Base-by-base conservation (phyloP, 768 basidiomycete species). In the Boletellus ananas region DNA sequence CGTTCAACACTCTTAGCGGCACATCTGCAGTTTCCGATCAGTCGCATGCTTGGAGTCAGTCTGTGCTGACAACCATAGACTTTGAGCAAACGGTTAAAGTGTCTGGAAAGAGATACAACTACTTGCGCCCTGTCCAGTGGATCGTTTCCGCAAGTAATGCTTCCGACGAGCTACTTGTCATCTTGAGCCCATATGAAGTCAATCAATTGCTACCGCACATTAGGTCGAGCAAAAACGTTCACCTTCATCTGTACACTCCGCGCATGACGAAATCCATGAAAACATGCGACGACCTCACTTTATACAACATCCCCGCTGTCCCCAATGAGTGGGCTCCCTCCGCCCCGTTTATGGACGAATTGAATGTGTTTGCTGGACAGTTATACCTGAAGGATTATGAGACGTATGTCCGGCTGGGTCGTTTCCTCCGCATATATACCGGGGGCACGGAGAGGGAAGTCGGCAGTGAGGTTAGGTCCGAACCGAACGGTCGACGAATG, bases 361-460 rank as follows among this genome's bases (percentile, higher is more conserved):
- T 79, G 34, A 75, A 72, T 34, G 50, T 77, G 34, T 75, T 72
- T 52, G 72, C 75, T 13, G 77, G 75, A 2, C 74, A 78, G 51
- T 64, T 78, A 3, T 78, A 72, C 49, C 49, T 76, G 34, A 57
- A 58, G 12, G 57, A 71, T 17, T 56, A 66, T 20, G 50, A 47
- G 9, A 55, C 66, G 2, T 78, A 76, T 44, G 48, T 52, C 29
- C 55, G 47, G 2, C 33, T 73, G 11, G 75, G 76, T 48, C 50
- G 58, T 25, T 59, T 71, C 45, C 57, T 78, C 25, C 70, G 75
- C 1, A 20, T 75, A 8, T 52, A 63, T 6, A 66, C 76, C 9
- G 68, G 60, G 10, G 72, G 78, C 3, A 74, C 63, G 70, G 70
- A 77, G 29, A 77, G 72, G 4, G 74, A 74, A 4, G 75, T 76